Base-by-base conservation (phyloP, 441 rosid species). In the Syzygium syzygioides region DNA sequence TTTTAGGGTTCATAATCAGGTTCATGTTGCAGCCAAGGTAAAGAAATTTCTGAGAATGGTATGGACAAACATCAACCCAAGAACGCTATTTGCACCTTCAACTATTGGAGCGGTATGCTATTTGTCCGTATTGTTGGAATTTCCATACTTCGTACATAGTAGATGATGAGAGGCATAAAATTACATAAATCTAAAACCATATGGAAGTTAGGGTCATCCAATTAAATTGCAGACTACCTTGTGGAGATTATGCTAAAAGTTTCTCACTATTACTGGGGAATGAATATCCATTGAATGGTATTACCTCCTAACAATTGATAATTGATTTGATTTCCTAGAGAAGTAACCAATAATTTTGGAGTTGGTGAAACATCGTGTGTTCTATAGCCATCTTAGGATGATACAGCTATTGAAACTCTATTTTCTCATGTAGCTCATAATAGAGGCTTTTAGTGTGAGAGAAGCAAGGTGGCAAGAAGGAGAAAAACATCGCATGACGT, bases 61-160 rank as follows among this genome's bases (percentile, higher is more conserved):
- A 86, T 56, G 91, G 28, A 91, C 86, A 85, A 92, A 87, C 79
- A 89, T 94, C 87, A 95, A 94, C 85, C 93, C 94, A 85, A 88
- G 93, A 93, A 87, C 91, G 41, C 80, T 96, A 87, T 91, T 97
- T 90, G 96, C 97, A 53, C 99, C 99, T 92, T 95, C 99, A 14
- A 94, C 97, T 32, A 88, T 91, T 71, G 99, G 91, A 91, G 96
- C 95, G 91, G 99, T 97, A 92, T 76, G 94, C 34, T 83, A 53
- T 80, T 71, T 18, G 85, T 88, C 18, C 28, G 20, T 30, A 57
- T n/a, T 7, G 83, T 55, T 85, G 41, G 53, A n/a, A 19, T 55
- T 30, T n/a, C 50, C 41, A 1, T 57, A 20, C 60, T 53, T 45
- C 5, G 30, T 23, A 41, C 6, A 76, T 41, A 41, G 83, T 41